phyloP scores from a whole-genome alignment of 1,284 basidiomycete genomes.

The Sanghuangporus sanghuang region DNA sequence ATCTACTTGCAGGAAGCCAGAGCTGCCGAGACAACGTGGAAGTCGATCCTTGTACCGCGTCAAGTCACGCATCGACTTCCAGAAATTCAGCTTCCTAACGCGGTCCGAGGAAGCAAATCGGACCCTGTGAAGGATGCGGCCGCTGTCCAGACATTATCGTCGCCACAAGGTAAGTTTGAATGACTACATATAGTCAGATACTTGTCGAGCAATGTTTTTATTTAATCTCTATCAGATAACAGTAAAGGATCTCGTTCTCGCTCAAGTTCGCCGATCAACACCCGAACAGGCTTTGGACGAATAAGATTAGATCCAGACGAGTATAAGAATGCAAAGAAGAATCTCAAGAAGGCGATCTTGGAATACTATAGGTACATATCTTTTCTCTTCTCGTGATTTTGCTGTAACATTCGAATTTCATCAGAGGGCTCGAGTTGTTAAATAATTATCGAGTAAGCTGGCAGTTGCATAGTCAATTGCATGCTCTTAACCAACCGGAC shows the following conservation, averaged over 20 bases:
- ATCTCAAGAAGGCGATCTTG: slow-evolving; percentile 74
- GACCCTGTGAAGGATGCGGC: not conserved
- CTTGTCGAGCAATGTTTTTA: not conserved
- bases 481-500: slow-evolving; percentile 1
- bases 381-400: not conserved
- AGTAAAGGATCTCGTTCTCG: slow-evolving; percentile 4
- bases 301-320: slow-evolving; percentile 57
- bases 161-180: not conserved
- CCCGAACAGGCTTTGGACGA: not conserved
- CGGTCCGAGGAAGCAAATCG: not conserved
- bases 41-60: slow-evolving; percentile 15
- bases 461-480: not conserved
- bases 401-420: not conserved
- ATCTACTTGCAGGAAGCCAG: slow-evolving; percentile 14
- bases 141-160: not conserved
- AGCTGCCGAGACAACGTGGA: slow-evolving; percentile 14
- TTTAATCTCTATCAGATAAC: not conserved
- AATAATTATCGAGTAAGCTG: slow-evolving; percentile 81
- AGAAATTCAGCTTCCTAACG: not conserved
- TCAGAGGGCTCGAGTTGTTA: slow-evolving; percentile 68
- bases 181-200: not conserved
- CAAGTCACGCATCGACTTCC: slow-evolving; percentile 15
- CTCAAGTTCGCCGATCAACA: slow-evolving; percentile 4
- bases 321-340: slow-evolving; percentile 79
- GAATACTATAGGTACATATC: slow-evolving; percentile 79